Base-by-base conservation (phyloP, 225 moss, liverwort and hornwort genomes). In the Lunularia cruciata region DNA sequence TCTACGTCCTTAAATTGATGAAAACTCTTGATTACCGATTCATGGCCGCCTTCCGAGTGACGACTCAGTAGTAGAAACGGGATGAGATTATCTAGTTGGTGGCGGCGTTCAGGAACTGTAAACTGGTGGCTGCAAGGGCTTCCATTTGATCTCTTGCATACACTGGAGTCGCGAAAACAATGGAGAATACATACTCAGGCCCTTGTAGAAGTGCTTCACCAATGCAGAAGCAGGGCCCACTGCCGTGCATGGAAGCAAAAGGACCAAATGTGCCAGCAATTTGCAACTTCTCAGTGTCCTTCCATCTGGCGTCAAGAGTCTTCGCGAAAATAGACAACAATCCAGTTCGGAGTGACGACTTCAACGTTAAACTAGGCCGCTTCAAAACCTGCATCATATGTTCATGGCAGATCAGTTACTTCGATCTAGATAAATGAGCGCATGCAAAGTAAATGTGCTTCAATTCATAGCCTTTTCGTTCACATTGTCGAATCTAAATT, bases 241-340 rank as follows among this genome's bases (percentile, higher is more conserved):
- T 74, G 16, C 95, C 95, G 18, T 95, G 95, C 95, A 95, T 95
- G 0, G 95, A 92, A 0, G 90, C 85, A 28, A 84, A 77, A 0
- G 95, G 95, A 12, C 92, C 95, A 25, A 62, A 76, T 6, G 88
- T 84, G 6, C 67, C 63, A 8, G 92, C 95, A 13, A 95, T 61
- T 27, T 90, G 74, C 70, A 95, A 27, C 47, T 88, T 92, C 52
- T 83, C 76, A 0, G 78, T 78, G 49, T 90, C 86, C 45, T 72
- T 77, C 84, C 87, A 87, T 47, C 80, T 77, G 18, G 52, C 54
- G 59, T 77, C 70, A 2, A 87, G 76, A 13, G 66, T 49, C 0
- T 79, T 79, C 39, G 88, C 87, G 37, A 95, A 95, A 19, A 88
- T 10, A 6, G 95, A 87, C 70, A 92, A 88, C 0, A 92, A 14